These are phyloP conservation scores for Coemansia sp. DNA, from an alignment of 192 early-diverging fungal species.

Conservation along the genomic window DNA sequence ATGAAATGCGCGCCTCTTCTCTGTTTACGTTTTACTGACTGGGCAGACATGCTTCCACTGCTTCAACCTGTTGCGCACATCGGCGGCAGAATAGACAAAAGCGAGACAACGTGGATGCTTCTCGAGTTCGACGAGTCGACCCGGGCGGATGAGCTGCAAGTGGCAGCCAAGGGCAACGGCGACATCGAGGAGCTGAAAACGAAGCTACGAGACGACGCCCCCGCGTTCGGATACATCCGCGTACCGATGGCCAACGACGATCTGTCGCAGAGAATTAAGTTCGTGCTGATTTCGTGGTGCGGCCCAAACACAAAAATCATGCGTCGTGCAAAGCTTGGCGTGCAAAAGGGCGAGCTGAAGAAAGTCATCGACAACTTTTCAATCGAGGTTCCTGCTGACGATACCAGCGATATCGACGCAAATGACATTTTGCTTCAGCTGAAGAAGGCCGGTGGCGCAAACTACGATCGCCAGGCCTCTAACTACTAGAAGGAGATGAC, in stretches of 20 bases:
- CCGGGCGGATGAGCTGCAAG: constrained; percentile 45
- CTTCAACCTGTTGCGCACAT: background rate
- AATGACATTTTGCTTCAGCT: constrained; percentile 62
- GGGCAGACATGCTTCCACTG: background rate
- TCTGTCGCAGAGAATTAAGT: constrained; percentile 65
- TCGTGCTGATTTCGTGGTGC: constrained; percentile 69
- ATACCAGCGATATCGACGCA: constrained; percentile 62
- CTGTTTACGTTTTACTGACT: background rate
- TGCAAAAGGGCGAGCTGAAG: constrained; percentile 80
- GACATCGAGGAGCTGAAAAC: constrained; percentile 66
- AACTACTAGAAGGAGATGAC: constrained; percentile 29
- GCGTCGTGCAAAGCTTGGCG: constrained; percentile 75
- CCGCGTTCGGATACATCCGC: constrained; percentile 81
- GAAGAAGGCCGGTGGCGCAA: constrained; percentile 64
- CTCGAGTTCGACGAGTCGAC: constrained; percentile 59
- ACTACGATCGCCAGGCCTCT: constrained; percentile 54
- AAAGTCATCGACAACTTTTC: constrained; percentile 66
- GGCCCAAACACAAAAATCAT: constrained; percentile 70
- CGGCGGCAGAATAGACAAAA: constrained; percentile 45
- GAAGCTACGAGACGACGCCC: constrained; percentile 62
- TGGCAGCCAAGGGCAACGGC: constrained; percentile 54
- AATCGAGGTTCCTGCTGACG: constrained; percentile 69
- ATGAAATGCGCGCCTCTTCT: background rate
- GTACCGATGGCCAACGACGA: constrained; percentile 51
- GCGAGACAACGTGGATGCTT: constrained; percentile 62